These are phyloP conservation scores for Aureobasidium sp. DNA, from an alignment of 2,329 filamentous ascomycete genomes.

Conservation along the genomic window DNA sequence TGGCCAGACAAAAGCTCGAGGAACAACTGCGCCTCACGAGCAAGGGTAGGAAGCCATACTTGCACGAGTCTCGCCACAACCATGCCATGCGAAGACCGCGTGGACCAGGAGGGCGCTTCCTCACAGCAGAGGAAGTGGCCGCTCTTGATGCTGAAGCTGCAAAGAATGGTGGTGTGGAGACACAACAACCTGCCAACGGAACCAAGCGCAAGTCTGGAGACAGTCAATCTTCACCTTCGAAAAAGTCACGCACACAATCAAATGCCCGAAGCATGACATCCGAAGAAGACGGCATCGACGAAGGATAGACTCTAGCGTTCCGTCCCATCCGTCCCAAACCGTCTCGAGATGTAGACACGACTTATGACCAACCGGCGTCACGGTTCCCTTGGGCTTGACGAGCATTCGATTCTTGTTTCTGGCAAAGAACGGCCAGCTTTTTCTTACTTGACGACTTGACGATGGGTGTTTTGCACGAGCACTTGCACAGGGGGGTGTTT, in stretches of 20 bases:
- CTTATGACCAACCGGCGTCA: conserved; percentile 7
- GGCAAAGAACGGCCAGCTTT: neutral
- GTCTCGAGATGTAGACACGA: neutral
- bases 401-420: neutral
- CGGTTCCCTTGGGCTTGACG: neutral
- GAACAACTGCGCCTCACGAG: conserved; percentile 86
- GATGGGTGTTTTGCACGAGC: neutral
- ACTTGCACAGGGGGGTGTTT: conserved; percentile 13
- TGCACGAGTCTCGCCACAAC: conserved; percentile 96
- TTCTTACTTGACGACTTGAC: conserved; percentile 5
- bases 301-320: conserved; percentile 19
- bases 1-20: conserved; percentile 88
- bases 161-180: conserved; percentile 30
- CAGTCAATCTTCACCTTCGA: conserved; percentile 17
- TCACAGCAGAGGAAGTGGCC: conserved; percentile 93
- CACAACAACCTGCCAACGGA: conserved; percentile 25
- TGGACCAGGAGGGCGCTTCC: conserved; percentile 87
- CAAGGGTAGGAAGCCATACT: conserved; percentile 92
- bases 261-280: conserved; percentile 19
- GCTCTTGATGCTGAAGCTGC: conserved; percentile 50
- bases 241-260: conserved; percentile 22
- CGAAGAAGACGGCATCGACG: conserved; percentile 34
- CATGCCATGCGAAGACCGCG: conserved; percentile 94
- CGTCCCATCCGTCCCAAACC: too few relatives aligned
- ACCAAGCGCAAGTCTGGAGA: conserved; percentile 43